Conservation (phyloP, 1,139 yeast genomes). For the Diutina scorzettiae region DNA sequence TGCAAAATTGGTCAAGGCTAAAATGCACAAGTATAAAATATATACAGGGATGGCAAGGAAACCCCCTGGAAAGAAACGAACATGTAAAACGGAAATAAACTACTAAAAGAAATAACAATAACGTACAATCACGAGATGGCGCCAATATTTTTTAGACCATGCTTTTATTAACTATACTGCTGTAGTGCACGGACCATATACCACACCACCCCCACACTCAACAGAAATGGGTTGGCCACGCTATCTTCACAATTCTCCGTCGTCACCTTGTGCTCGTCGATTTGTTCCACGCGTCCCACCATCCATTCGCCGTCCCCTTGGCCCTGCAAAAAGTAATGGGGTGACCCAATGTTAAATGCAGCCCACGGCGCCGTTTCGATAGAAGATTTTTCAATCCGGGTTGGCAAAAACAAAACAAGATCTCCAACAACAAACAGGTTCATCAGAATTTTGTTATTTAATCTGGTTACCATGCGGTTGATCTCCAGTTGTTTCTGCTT, state of each 20-base stretch:
- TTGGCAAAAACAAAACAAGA: conserved; percentile 72
- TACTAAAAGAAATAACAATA: too few relatives aligned
- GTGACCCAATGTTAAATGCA: conserved; percentile 72
- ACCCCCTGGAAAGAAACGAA: too few relatives aligned
- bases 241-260: conserved; percentile 20
- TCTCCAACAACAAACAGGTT: conserved; percentile 59
- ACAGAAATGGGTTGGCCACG: conserved; percentile 34
- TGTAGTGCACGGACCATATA: not conserved
- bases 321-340: conserved; percentile 52
- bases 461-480: conserved; percentile 13
- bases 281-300: conserved; percentile 45
- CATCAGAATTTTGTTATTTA: conserved; percentile 43
- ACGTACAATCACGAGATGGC: too few relatives aligned
- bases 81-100: too few relatives aligned
- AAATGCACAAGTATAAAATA: too few relatives aligned
- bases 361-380: conserved; percentile 59
- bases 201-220: conserved; percentile 40
- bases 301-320: conserved; percentile 47
- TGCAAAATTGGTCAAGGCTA: too few relatives aligned
- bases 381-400: conserved; percentile 24
- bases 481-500: conserved; percentile 37
- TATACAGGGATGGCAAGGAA: too few relatives aligned
- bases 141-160: too few relatives aligned
- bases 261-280: conserved; percentile 36
- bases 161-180: not conserved